Percentiles rank a stretch among this genome's conserved stretches.
phyloP scores from a whole-genome alignment of 2,329 filamentous ascomycete genomes.

The Arthrobotrys musiformis region DNA sequence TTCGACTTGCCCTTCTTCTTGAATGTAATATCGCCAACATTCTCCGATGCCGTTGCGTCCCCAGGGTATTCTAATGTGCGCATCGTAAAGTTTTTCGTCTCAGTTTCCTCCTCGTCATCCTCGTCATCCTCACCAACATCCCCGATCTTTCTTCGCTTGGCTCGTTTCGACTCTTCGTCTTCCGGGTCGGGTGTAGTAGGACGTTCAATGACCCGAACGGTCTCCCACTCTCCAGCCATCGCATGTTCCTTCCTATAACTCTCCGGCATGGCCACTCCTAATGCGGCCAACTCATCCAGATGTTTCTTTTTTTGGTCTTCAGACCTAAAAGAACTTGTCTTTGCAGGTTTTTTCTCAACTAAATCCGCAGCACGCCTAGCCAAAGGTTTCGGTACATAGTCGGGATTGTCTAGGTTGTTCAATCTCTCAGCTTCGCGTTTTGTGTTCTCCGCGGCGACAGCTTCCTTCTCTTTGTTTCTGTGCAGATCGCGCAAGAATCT shows the following conservation, averaged over 20 bases:
- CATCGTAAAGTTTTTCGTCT: constrained; percentile 57
- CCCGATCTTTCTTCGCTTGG: constrained; percentile 68
- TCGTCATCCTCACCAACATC: constrained; percentile 56
- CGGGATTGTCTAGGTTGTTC: constrained; percentile 69
- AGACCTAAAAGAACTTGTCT: constrained; percentile 36
- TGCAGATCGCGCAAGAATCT: constrained; percentile 90
- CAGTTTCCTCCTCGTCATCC: constrained; percentile 60
- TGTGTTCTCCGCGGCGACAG: constrained; percentile 82
- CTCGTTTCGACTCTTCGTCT: constrained; percentile 70
- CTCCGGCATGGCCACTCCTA: constrained; percentile 86
- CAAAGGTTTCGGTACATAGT: constrained; percentile 60
- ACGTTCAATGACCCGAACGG: constrained; percentile 70
- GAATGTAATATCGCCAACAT: constrained; percentile 65
- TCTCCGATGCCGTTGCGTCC: constrained; percentile 57
- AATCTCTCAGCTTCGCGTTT: constrained; percentile 86
- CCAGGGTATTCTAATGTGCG: constrained; percentile 60
- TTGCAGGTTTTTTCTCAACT: constrained; percentile 61
- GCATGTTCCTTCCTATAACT: constrained; percentile 83
- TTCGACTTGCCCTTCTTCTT: constrained; percentile 58
- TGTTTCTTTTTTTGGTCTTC: constrained; percentile 77
- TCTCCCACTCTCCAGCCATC: constrained; percentile 88
- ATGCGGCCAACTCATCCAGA: constrained; percentile 82
- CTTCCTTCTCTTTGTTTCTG: constrained; percentile 80
- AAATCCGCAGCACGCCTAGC: constrained; percentile 66
- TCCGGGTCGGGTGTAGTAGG: constrained; percentile 63